Conservation (phyloP, 2,329 filamentous ascomycete species). For the Exophiala mesophila region DNA sequence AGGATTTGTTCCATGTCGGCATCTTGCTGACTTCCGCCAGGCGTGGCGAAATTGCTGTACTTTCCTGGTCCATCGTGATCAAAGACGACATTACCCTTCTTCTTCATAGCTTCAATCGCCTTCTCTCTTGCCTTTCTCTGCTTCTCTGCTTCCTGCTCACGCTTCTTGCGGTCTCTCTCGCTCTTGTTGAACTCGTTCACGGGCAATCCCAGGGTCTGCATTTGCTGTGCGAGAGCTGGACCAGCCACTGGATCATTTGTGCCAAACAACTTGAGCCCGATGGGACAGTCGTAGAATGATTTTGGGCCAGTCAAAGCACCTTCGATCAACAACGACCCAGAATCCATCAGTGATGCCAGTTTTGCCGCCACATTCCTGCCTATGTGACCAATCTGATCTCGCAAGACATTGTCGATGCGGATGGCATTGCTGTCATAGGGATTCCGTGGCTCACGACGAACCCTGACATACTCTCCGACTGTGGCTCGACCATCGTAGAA, state of each 20-base stretch:
- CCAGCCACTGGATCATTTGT: slow-evolving; percentile 53
- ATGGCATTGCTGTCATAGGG: slow-evolving; percentile 72
- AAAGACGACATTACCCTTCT: slow-evolving; percentile 18
- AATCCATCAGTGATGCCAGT: slow-evolving; percentile 57
- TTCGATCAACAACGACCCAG: slow-evolving; percentile 59
- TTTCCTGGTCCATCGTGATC: slow-evolving; percentile 24
- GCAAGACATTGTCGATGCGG: slow-evolving; percentile 69
- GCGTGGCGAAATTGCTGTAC: slow-evolving; percentile 34
- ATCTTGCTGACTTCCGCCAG: slow-evolving; percentile 3
- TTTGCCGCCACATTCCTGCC: slow-evolving; percentile 63
- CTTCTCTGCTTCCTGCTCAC: slow-evolving; percentile 51
- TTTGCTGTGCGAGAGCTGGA: slow-evolving; percentile 52
- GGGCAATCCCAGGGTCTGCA: slow-evolving; percentile 63
- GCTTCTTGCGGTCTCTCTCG: slow-evolving; percentile 52
- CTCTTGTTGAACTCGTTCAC: slow-evolving; percentile 46
- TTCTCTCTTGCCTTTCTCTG: slow-evolving; percentile 34
- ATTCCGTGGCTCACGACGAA: slow-evolving; percentile 63
- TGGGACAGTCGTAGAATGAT: slow-evolving; percentile 64
- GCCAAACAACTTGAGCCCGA: slow-evolving; percentile 66
- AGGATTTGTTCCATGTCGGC: slow-evolving; percentile 57
- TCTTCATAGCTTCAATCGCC: slow-evolving; percentile 18
- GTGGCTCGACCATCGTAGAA: slow-evolving; percentile 62
- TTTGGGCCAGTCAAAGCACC: slow-evolving; percentile 64
- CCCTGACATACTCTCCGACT: slow-evolving; percentile 57
- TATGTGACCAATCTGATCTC: slow-evolving; percentile 72